Evolutionary conservation across 192 early-diverging fungal species (phyloP).

Genomic region (Cetraspora pellucida): DNA sequence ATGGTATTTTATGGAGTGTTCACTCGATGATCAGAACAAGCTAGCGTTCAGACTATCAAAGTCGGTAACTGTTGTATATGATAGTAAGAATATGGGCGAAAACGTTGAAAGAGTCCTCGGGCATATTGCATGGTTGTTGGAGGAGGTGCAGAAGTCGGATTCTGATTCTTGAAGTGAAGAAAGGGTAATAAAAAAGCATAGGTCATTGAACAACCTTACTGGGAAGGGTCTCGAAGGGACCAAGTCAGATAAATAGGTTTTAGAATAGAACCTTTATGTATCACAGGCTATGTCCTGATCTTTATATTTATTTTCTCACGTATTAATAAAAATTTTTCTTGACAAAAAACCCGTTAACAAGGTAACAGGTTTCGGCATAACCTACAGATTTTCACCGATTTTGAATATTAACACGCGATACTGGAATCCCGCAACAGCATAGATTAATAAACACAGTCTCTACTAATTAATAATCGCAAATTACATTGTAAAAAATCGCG

Average conservation of each 20-base stretch:
- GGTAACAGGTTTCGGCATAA: too few relatives aligned
- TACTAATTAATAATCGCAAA: too few relatives aligned
- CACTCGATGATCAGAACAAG: not conserved
- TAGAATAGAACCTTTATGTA: conserved; percentile 2
- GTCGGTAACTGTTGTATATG: conserved; percentile 16
- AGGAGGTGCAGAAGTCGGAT: not conserved
- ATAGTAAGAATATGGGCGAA: not conserved
- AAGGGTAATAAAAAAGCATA: conserved; percentile 4
- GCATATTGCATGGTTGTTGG: conserved; percentile 24
- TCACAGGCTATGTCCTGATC: conserved; percentile 2
- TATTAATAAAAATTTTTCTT: too few relatives aligned
- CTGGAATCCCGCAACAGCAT: too few relatives aligned
- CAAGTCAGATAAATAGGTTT: not conserved
- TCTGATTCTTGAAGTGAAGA: not conserved
- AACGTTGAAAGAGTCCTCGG: conserved; percentile 11
- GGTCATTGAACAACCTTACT: not conserved
- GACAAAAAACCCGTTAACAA: too few relatives aligned
- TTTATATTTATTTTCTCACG: not conserved
- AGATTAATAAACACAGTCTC: too few relatives aligned
- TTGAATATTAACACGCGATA: too few relatives aligned
- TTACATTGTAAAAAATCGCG: too few relatives aligned
- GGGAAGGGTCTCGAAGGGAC: not conserved
- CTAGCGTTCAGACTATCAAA: conserved; percentile 4
- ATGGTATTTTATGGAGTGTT: conserved; percentile 43
- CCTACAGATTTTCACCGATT: too few relatives aligned